Evolutionary conservation across 176 grass and related monocot genomes (phyloP).

Genomic region (bread wheat (Triticum aestivum)): IWGSC_CS_RefSeq_v2.1 NC_057810.1:549312619-549313118

Average conservation of each 20-base stretch:
- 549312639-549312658: neutral
- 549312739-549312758: neutral
- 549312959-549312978: constrained; percentile 18
- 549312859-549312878: neutral
- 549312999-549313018: constrained; percentile 21
- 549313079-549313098: constrained; percentile 9
- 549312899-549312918: neutral
- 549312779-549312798: constrained; percentile 11
- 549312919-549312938: neutral
- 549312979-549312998: constrained; percentile 3
- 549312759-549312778: neutral
- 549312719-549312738: neutral
- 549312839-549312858: neutral
- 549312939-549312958: constrained; percentile 6
- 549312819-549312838: neutral
- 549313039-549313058: constrained; percentile 18
- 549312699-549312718: neutral
- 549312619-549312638: neutral
- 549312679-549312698: neutral
- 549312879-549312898: neutral
- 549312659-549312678: neutral
- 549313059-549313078: constrained; percentile 15
- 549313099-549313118: neutral
- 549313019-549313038: constrained; percentile 24
- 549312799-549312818: neutral